Conservation (phyloP, 768 basidiomycete species). For the Termitomyces sp. region DNA sequence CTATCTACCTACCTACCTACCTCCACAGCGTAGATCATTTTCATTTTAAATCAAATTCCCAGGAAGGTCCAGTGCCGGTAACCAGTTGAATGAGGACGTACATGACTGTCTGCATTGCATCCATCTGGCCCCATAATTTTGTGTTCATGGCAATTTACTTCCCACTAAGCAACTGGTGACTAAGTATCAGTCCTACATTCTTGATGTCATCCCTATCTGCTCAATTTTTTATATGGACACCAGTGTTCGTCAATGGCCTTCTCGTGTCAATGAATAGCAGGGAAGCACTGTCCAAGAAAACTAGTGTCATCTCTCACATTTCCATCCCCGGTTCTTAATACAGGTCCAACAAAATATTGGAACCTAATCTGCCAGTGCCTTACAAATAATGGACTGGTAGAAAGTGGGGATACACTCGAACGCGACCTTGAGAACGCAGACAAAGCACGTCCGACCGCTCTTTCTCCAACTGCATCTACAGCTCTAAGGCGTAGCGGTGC, state of each 20-base stretch:
- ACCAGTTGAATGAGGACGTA: no score
- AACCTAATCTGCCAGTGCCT: background rate
- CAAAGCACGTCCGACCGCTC: background rate
- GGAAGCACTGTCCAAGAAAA: conserved; percentile 7
- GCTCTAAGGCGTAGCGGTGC: background rate
- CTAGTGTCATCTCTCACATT: conserved; percentile 11
- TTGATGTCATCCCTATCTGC: no score
- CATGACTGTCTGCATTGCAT: no score
- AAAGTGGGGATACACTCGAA: background rate
- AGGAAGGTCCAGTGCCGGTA: no score
- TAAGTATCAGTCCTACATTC: no score
- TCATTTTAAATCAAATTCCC: no score
- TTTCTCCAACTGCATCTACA: background rate
- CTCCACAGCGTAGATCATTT: no score
- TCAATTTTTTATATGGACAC: no score
- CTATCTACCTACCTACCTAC: no score
- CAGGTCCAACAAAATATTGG: background rate
- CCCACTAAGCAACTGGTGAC: no score
- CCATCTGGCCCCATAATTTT: no score
- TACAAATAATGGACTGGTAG: background rate
- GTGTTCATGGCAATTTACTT: no score
- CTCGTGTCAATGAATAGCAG: conserved; percentile 19
- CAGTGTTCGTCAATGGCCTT: conserved; percentile 20
- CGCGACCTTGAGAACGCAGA: background rate
- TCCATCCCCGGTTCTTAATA: background rate